phyloP scores from a whole-genome alignment of 495 filamentous ascomycete species.

The Aspergillus indologenus region DNA sequence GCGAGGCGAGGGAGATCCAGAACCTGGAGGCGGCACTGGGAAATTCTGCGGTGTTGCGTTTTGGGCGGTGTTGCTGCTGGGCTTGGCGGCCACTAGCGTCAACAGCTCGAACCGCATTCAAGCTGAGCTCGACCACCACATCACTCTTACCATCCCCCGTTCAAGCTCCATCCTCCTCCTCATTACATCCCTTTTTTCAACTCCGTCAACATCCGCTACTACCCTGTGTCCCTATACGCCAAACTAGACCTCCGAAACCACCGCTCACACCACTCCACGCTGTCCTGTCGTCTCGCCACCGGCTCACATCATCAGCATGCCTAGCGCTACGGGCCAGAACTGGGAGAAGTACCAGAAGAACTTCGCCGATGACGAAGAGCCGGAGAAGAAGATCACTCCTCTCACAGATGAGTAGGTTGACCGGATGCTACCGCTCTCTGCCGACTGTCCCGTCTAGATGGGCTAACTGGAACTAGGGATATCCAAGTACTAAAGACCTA shows the following conservation, averaged over 20 bases:
- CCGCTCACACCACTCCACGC: slow-evolving; percentile 10
- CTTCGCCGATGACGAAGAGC: slow-evolving; percentile 91
- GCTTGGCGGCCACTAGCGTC: slow-evolving; percentile 46
- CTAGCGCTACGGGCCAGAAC: slow-evolving; percentile 85
- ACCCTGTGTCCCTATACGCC: background rate
- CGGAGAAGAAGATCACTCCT: slow-evolving; percentile 99
- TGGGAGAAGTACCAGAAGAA: slow-evolving; percentile 99
- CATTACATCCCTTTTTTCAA: background rate
- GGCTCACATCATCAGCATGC: slow-evolving; percentile 53
- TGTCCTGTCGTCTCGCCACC: slow-evolving; percentile 24
- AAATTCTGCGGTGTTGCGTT: slow-evolving; percentile 57
- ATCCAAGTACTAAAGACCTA: slow-evolving; percentile 99
- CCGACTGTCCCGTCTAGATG: slow-evolving; percentile 3
- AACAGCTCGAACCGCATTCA: slow-evolving; percentile 24
- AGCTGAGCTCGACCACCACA: slow-evolving; percentile 35
- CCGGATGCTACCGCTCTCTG: background rate
- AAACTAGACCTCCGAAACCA: background rate
- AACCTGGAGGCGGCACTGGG: slow-evolving; percentile 35
- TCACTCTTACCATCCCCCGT: slow-evolving; percentile 20
- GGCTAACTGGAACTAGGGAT: slow-evolving; percentile 61
- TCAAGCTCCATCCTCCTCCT: slow-evolving; percentile 14
- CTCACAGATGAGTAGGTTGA: slow-evolving; percentile 79
- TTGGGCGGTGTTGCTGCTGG: slow-evolving; percentile 44
- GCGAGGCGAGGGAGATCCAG: slow-evolving; percentile 17
- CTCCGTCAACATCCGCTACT: background rate